A percentile compares a stretch with the other conserved stretches of the same genome.
These are phyloP conservation scores for Hydnomerulius pinastri DNA, from an alignment of 768 basidiomycete genomes.

Conservation along the genomic window DNA sequence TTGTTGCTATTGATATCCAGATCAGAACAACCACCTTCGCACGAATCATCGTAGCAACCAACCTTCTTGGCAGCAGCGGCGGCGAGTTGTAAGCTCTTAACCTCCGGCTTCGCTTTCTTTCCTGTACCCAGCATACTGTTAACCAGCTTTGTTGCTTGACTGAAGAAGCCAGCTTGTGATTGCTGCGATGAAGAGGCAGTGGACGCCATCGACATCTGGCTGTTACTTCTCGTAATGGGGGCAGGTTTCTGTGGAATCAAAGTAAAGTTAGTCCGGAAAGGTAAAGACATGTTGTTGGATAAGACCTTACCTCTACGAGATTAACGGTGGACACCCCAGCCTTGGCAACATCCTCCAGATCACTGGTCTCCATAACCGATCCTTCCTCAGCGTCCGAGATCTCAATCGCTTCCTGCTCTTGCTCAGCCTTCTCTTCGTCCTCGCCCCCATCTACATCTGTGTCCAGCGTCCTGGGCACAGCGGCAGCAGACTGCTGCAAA, in stretches of 20 bases:
- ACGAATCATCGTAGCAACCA: constrained; percentile 11
- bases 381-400: constrained; percentile 38
- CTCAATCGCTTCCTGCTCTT: constrained; percentile 27
- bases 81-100: constrained; percentile 82
- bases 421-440: constrained; percentile 5
- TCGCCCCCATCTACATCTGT: constrained; percentile 14
- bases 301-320: constrained; percentile 44
- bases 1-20: constrained; percentile 65
- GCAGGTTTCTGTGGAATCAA: constrained; percentile 15
- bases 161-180: constrained; percentile 64
- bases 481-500: neutral
- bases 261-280: constrained; percentile 12
- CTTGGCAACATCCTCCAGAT: constrained; percentile 43
- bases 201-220: constrained; percentile 58
- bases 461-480: constrained; percentile 1
- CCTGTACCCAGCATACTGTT: constrained; percentile 64
- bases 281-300: constrained; percentile 3
- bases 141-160: constrained; percentile 69
- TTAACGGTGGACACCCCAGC: constrained; percentile 38
- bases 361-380: constrained; percentile 30
- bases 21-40: constrained; percentile 5
- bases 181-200: constrained; percentile 34
- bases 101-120: constrained; percentile 74
- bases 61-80: constrained; percentile 90
- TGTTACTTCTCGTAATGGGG: constrained; percentile 44